Evolutionary conservation across 106 monocot genomes (phyloP), one percentile per base, ranked within the genome.

Genomic region (Dioscorea dumetorum): DNA sequence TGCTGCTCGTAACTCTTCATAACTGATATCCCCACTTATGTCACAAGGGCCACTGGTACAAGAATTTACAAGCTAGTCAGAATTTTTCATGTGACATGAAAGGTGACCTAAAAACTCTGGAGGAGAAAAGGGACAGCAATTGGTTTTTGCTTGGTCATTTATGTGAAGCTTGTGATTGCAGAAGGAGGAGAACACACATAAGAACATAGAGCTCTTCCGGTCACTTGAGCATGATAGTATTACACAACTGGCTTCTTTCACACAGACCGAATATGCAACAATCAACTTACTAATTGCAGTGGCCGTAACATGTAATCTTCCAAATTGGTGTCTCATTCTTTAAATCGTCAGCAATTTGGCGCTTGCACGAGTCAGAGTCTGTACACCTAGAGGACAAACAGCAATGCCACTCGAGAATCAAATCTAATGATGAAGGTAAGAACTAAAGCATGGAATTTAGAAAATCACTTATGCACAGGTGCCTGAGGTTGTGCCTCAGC

Each of bases 261-360:
- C 28, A 10, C 41, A 41, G 10, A 41, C 0, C 0, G 3, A 41
- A 41, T 41, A 41, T 41, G 41, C 5, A 41, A 21, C 6, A n/a
- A 8, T 66, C 24, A 8, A 12, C 67, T 62, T 82, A 97, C 97
- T 68, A 60, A 72, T 84, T 97, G 54, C 67, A 68, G 74, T 92
- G 97, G 33, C 80, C 80, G 81, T 97, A 97, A 71, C 88, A 92
- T 32, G 92, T 92, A 57, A 92, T 89, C 73, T 80, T 87, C 92
- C 92, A 89, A 35, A 99, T 73, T 17, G 97, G 92, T 60, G 80
- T 70, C 53, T 99, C 92, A 68, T 90, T 80, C 57, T 87, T 90
- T 35, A 84, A 87, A 87, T 92, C 97, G 24, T 99, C 97, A 56
- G 49, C 64, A 67, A 97, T 97, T 68, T 72, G 70, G 8, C 50